Conservation (phyloP, 23 red algal genomes). For the Cyanidioschyzon merolae region DNA sequence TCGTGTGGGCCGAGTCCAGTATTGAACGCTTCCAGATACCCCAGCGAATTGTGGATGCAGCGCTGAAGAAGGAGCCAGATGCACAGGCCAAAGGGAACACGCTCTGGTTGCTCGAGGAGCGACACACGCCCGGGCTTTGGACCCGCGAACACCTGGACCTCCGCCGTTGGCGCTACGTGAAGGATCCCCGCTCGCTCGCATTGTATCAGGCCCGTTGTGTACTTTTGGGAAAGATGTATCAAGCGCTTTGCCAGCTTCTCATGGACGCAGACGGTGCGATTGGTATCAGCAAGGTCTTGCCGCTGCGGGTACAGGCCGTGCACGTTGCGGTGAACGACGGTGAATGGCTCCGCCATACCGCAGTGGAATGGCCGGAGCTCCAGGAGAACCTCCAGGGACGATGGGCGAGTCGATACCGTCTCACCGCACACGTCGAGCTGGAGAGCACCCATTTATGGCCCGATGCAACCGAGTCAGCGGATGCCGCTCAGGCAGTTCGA, state of each 20-base stretch:
- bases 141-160: neutral
- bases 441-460: conserved; percentile 9
- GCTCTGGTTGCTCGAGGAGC: neutral
- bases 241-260: neutral
- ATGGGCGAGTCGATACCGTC: neutral
- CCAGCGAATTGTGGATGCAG: neutral
- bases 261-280: neutral
- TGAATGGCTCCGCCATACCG: neutral
- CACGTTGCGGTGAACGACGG: neutral
- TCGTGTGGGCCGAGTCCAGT: neutral
- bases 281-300: neutral
- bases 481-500: neutral
- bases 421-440: neutral
- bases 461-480: neutral
- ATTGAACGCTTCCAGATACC: neutral
- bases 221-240: neutral
- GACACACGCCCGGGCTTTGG: neutral
- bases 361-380: neutral
- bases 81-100: neutral
- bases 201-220: neutral
- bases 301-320: neutral
- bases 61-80: neutral
- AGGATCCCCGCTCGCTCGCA: neutral
- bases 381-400: neutral
- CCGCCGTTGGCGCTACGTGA: neutral